phyloP scores from a whole-genome alignment of 1,284 basidiomycete species.

The Albatrellus sp. region DNA sequence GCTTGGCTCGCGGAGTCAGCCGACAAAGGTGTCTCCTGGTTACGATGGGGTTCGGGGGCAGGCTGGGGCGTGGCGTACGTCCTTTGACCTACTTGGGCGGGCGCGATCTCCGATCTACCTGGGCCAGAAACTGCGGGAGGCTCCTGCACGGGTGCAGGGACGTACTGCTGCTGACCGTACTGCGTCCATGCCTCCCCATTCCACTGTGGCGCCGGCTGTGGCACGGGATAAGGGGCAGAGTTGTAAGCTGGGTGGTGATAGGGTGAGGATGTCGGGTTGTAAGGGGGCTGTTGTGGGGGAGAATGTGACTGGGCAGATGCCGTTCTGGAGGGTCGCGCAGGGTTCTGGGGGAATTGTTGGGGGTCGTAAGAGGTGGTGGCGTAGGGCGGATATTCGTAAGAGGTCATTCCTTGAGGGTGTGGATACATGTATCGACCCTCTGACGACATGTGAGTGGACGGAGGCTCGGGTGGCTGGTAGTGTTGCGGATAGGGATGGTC shows the following conservation, averaged over 20 bases:
- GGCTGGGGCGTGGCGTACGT: constrained; percentile 8
- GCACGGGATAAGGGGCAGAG: constrained; percentile 21
- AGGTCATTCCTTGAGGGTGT: constrained; percentile 25
- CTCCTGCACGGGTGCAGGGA: constrained; percentile 16
- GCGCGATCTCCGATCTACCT: constrained; percentile 1
- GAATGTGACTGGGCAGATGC: constrained; percentile 28
- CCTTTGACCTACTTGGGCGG: constrained; percentile 6
- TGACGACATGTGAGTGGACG: constrained; percentile 29
- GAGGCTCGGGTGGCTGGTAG: constrained; percentile 9
- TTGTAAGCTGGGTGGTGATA: constrained; percentile 16
- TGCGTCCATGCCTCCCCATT: constrained; percentile 19
- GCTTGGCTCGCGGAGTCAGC: constrained; percentile 11
- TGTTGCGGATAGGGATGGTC: constrained; percentile 12
- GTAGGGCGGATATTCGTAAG: constrained; percentile 41
- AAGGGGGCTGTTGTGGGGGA: constrained; percentile 17
- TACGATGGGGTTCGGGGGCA: constrained; percentile 7
- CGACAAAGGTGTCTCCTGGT: constrained; percentile 5
- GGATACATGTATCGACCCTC: constrained; percentile 50
- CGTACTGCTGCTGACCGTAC: constrained; percentile 16
- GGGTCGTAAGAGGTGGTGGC: constrained; percentile 25
- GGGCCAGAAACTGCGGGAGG: constrained; percentile 15
- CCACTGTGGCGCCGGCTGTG: constrained; percentile 22
- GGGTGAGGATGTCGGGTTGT: constrained; percentile 17
- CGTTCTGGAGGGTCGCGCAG: constrained; percentile 22
- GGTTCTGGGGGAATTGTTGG: constrained; percentile 20